phyloP scores from a whole-genome alignment of 768 basidiomycete species.

The Mycena rebaudengoi region DNA sequence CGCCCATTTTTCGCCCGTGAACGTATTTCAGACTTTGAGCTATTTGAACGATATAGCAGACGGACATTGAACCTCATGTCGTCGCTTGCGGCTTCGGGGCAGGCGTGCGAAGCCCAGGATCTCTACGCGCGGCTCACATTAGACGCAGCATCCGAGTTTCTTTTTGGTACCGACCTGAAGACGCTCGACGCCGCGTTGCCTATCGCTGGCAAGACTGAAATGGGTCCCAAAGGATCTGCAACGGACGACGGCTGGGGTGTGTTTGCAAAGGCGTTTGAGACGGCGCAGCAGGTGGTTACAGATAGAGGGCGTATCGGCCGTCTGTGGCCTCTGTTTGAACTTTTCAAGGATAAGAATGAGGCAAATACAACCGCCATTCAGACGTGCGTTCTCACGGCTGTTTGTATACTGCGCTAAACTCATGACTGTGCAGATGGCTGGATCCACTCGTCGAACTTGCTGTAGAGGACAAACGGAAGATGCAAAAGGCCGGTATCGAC shows the following conservation, averaged over 20 bases:
- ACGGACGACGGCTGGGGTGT: slow-evolving; percentile 69
- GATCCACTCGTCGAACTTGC: slow-evolving; percentile 70
- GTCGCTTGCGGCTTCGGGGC: slow-evolving; percentile 41
- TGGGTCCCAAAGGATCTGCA: slow-evolving; percentile 68
- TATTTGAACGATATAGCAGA: slow-evolving; percentile 65
- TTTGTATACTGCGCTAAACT: slow-evolving; percentile 39
- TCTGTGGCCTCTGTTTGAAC: slow-evolving; percentile 69
- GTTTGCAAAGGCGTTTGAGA: slow-evolving; percentile 66
- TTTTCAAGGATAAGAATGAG: slow-evolving; percentile 62
- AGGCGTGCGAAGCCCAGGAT: slow-evolving; percentile 72
- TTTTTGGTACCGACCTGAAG: slow-evolving; percentile 72
- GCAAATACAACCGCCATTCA: slow-evolving; percentile 60
- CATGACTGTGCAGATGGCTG: slow-evolving; percentile 46
- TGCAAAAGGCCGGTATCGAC: slow-evolving; percentile 46
- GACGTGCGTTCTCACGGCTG: slow-evolving; percentile 32
- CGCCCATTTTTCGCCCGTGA: slow-evolving; percentile 83
- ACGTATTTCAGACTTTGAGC: slow-evolving; percentile 72
- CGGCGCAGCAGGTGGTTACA: slow-evolving; percentile 62
- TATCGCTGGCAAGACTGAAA: slow-evolving; percentile 49
- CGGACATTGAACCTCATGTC: slow-evolving; percentile 61
- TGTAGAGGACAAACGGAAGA: slow-evolving; percentile 52
- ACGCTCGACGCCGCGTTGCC: slow-evolving; percentile 67
- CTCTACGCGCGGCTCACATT: slow-evolving; percentile 73
- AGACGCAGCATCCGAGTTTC: slow-evolving; percentile 76
- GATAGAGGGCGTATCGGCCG: slow-evolving; percentile 59